Base-by-base conservation (phyloP, 345 rosid species). In the Garcia nutans region DNA sequence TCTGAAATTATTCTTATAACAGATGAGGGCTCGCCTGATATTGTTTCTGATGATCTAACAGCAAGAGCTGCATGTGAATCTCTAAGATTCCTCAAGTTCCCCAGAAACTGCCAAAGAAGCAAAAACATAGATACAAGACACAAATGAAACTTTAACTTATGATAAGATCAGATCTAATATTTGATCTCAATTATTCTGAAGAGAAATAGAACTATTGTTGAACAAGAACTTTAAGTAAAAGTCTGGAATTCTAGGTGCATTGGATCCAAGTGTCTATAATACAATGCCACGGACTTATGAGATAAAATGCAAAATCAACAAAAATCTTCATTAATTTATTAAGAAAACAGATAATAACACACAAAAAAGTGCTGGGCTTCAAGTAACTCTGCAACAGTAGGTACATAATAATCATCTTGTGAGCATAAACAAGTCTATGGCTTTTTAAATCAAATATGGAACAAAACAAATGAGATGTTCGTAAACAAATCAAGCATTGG, bases 51-150 rank as follows among this genome's bases (percentile, higher is more conserved):
- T 12, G 94, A 89, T 75, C 98, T 98, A 52, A 92, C 82, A 12
- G 95, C 87, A 70, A 96, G 97, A 72, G 99, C 97, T 65, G 99
- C 91, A 83, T 92, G 87, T 1, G 99, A 93, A 74, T 93, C 98
- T 84, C 98, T 88, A 44, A 96, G 89, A 83, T 92, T 96, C 89
- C 95, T 96, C 91, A 92, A 81, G 85, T 93, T 96, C 66, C 98
- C 92, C 64, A 93, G 85, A 73, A 96, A 92, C 99, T 96, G 92
- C 85, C 80, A 74, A 6, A 71, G 52, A 76, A 77, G 28, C 28
- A 49, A 17, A 77, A 62, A 37, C 37, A 37, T 6, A 5, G 41
- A 2, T 37, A 15, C 7, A 12, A 59, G 59, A 49, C 3, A 44
- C 15, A 59, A 26, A 60, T 59, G 41, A 49, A 3, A 59, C 33